A percentile compares a stretch with the other conserved stretches of the same genome.
phyloP scores from a whole-genome alignment of 805 yeast species.

The Naumovozyma dairenensis region DNA sequence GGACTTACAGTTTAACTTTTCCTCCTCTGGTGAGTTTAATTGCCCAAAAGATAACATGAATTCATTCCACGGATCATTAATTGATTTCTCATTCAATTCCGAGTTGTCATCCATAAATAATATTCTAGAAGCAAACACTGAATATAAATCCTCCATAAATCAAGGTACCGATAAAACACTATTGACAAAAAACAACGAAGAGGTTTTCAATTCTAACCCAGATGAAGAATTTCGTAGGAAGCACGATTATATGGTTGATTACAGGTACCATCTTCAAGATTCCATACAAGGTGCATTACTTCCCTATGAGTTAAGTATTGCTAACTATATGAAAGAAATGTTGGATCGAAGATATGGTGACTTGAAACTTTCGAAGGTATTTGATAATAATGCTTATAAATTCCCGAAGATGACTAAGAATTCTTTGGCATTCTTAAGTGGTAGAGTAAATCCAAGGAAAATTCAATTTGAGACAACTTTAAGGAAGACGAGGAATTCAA shows the following conservation, averaged over 20 bases:
- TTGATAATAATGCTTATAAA: not conserved
- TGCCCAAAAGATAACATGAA: not conserved
- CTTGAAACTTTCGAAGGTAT: not conserved
- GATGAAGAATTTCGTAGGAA: constrained; percentile 18
- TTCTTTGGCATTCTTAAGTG: constrained; percentile 9
- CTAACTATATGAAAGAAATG: constrained; percentile 4
- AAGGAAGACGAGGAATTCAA: constrained; percentile 23
- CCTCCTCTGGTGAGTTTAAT: constrained; percentile 6
- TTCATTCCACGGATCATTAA: not conserved
- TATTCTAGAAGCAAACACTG: constrained; percentile 7
- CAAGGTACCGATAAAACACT: constrained; percentile 19
- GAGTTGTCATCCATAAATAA: constrained; percentile 18
- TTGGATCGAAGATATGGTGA: not conserved
- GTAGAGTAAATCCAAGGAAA: constrained; percentile 8
- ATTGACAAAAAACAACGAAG: constrained; percentile 9
- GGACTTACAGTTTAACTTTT: constrained; percentile 32
- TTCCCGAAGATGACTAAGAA: constrained; percentile 7
- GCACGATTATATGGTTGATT: constrained; percentile 23
- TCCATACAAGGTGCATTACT: constrained; percentile 6
- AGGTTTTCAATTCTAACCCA: constrained; percentile 1
- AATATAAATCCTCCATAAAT: constrained; percentile 14
- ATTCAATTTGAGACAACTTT: constrained; percentile 2
- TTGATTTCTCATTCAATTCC: not conserved
- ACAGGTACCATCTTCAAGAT: constrained; percentile 17
- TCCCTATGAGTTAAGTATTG: constrained; percentile 20